phyloP scores from a whole-genome alignment of 495 filamentous ascomycete genomes.

The Emericellopsis terricola region DNA sequence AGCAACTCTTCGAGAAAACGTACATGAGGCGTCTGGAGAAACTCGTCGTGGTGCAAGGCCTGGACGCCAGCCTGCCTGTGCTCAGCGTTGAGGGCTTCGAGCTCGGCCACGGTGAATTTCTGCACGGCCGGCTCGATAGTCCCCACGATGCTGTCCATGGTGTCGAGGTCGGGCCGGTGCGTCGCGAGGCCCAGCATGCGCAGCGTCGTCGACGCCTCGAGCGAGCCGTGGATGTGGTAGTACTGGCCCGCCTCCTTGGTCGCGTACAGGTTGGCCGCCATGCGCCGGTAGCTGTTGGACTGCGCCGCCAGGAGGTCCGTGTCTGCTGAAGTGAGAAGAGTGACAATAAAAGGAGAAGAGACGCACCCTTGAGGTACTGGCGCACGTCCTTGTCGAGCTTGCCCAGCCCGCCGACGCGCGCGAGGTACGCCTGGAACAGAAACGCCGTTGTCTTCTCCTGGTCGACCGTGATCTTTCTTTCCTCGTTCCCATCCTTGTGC shows the following conservation, averaged over 20 bases:
- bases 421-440: constrained; percentile 54
- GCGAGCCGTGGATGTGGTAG: constrained; percentile 64
- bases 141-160: constrained; percentile 41
- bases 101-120: constrained; percentile 39
- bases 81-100: constrained; percentile 45
- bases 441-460: constrained; percentile 48
- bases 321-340: constrained; percentile 22
- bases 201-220: constrained; percentile 50
- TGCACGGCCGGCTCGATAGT: constrained; percentile 48
- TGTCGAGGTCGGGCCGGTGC: constrained; percentile 42
- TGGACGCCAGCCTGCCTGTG: constrained; percentile 47
- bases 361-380: constrained; percentile 41
- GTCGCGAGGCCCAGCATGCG: constrained; percentile 55
- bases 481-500: constrained; percentile 24
- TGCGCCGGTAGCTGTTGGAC: constrained; percentile 51
- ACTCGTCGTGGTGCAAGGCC: constrained; percentile 46
- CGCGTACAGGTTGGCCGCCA: constrained; percentile 59
- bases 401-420: constrained; percentile 49
- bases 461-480: constrained; percentile 33
- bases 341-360: neutral
- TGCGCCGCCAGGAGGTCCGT: constrained; percentile 54
- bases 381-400: constrained; percentile 44
- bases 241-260: constrained; percentile 46
- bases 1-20: neutral
- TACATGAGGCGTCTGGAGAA: constrained; percentile 38